Evolutionary conservation across 768 basidiomycete genomes (phyloP).

Genomic region (Trametes cubensis): DNA sequence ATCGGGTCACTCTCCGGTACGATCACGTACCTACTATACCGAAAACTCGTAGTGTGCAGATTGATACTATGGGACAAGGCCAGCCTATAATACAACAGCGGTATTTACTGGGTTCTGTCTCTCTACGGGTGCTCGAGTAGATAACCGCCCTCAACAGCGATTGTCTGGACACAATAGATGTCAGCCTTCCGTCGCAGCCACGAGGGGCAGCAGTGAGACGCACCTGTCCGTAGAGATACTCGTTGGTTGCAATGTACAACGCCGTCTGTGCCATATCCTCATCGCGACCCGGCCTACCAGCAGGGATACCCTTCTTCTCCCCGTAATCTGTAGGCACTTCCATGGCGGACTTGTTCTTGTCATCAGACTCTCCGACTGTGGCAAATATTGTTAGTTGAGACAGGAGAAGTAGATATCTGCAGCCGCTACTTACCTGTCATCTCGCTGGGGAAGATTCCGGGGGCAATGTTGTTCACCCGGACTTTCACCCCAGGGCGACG

Average conservation of each 20-base stretch:
- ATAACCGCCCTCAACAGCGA: constrained; percentile 35
- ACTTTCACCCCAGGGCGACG: constrained; percentile 34
- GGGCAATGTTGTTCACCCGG: constrained; percentile 41
- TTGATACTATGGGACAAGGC: too few species aligned
- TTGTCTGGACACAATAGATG: constrained; percentile 14
- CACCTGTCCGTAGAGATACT: constrained; percentile 42
- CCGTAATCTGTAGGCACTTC: constrained; percentile 32
- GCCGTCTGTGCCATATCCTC: constrained; percentile 41
- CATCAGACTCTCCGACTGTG: constrained; percentile 34
- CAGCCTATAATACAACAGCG: not conserved
- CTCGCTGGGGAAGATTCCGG: constrained; percentile 42
- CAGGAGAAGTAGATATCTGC: not conserved
- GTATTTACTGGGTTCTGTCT: not conserved
- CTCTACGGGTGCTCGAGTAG: constrained; percentile 34
- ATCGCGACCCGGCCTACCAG: constrained; percentile 38
- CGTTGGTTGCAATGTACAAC: constrained; percentile 36
- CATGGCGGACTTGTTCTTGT: constrained; percentile 38
- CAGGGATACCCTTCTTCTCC: constrained; percentile 40
- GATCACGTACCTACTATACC: too few species aligned
- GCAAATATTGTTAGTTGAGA: not conserved
- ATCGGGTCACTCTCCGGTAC: too few species aligned
- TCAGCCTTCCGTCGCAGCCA: not conserved
- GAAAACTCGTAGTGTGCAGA: too few species aligned
- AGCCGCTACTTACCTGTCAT: constrained; percentile 37
- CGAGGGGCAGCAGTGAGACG: not conserved